Conservation (phyloP, 345 rosid genomes). For the Boechera divaricarpa region DNA sequence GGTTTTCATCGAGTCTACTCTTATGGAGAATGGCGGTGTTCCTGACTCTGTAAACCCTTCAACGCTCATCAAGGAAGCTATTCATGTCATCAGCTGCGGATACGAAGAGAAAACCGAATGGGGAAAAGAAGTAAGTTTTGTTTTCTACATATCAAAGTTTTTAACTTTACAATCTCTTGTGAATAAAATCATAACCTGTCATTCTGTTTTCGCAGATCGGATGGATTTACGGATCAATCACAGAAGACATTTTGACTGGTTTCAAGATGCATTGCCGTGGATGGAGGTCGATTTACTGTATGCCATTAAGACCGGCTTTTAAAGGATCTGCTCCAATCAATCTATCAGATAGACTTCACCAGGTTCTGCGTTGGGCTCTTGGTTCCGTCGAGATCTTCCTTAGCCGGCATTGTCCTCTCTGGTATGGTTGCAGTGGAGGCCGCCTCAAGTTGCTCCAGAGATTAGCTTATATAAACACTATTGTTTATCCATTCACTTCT, state of each 20-base stretch:
- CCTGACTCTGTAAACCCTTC: conserved; percentile 87
- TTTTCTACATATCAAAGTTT: background rate
- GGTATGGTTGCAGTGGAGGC: conserved; percentile 97
- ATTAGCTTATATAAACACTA: conserved; percentile 87
- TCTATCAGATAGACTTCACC: conserved; percentile 90
- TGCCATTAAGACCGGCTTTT: conserved; percentile 97
- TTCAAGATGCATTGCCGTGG: conserved; percentile 99
- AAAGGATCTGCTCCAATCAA: conserved; percentile 99
- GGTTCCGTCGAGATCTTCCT: conserved; percentile 96
- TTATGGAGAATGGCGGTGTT: conserved; percentile 90
- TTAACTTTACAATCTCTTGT: background rate
- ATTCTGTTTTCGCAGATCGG: conserved; percentile 66
- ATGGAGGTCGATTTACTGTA: conserved; percentile 97
- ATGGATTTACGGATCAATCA: conserved; percentile 97
- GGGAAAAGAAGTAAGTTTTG: conserved; percentile 87
- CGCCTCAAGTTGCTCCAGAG: conserved; percentile 95
- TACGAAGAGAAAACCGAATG: conserved; percentile 96
- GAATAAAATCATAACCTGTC: background rate
- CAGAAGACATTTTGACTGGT: conserved; percentile 95
- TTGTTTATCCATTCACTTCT: conserved; percentile 97
- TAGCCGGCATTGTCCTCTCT: conserved; percentile 94
- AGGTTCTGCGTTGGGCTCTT: conserved; percentile 98
- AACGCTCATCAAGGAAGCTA: conserved; percentile 91
- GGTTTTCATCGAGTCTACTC: conserved; percentile 94
- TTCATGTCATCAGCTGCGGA: conserved; percentile 94